These are phyloP conservation scores for Xylaria sp. DNA, from an alignment of 2,329 filamentous ascomycete species.

Conservation along the genomic window DNA sequence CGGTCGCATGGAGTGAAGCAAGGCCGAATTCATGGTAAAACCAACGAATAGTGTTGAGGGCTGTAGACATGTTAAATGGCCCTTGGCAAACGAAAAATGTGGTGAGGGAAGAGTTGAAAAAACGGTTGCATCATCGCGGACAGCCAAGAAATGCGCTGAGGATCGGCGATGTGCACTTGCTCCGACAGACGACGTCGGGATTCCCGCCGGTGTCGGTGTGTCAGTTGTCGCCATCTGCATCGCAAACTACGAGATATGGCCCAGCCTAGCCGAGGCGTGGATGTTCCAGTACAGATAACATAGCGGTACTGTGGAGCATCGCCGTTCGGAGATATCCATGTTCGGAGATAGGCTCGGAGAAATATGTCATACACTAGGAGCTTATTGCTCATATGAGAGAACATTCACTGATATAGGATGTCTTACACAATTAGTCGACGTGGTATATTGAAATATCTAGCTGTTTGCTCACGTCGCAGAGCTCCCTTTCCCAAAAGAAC, in stretches of 20 bases:
- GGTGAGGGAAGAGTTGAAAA: slow-evolving; percentile 3
- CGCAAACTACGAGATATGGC: slow-evolving; percentile 6
- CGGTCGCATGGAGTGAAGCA: slow-evolving; percentile 51
- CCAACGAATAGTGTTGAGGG: slow-evolving; percentile 35
- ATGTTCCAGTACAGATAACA: neutral
- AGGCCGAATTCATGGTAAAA: slow-evolving; percentile 56
- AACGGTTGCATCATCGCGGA: neutral
- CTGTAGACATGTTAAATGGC: slow-evolving; percentile 32
- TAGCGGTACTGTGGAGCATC: too few species aligned
- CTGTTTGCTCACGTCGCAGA: too few species aligned
- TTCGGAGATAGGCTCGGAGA: too few species aligned
- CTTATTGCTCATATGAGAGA: too few species aligned
- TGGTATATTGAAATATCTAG: too few species aligned
- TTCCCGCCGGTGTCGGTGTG: slow-evolving; percentile 16
- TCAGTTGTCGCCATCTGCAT: neutral
- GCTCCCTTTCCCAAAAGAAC: too few species aligned
- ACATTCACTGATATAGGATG: too few species aligned
- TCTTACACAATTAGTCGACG: too few species aligned
- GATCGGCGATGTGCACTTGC: neutral
- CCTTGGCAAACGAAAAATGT: neutral
- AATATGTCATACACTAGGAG: too few species aligned
- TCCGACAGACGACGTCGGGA: slow-evolving; percentile 3
- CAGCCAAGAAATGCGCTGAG: slow-evolving; percentile 12
- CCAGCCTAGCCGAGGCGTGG: slow-evolving; percentile 5
- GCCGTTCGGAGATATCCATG: too few species aligned